These are phyloP conservation scores for Withania somnifera DNA, from an alignment of 305 asterid genomes.

Conservation along the genomic window DNA sequence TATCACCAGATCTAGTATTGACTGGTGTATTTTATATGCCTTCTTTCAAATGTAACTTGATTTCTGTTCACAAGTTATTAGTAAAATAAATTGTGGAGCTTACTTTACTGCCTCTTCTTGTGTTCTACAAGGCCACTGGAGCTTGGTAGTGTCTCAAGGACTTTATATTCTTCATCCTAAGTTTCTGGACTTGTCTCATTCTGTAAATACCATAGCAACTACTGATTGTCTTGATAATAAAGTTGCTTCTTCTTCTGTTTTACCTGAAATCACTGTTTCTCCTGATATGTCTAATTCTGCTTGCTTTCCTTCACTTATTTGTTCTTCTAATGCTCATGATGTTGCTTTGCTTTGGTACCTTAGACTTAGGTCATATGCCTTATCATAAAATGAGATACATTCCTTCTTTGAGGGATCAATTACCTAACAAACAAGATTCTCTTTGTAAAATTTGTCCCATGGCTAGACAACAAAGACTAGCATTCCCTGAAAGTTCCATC, in stretches of 20 bases:
- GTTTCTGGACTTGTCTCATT: background rate
- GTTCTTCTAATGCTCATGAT: background rate
- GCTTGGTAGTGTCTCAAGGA: background rate
- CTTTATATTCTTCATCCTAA: background rate
- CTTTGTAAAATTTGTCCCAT: no score
- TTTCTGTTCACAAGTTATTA: background rate
- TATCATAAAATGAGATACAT: no score
- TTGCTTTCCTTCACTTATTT: background rate
- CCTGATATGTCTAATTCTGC: no score
- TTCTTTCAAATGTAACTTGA: no score
- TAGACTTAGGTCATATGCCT: background rate
- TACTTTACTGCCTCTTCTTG: background rate
- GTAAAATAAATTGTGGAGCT: background rate
- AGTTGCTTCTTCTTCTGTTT: background rate
- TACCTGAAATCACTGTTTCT: no score
- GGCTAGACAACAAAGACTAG: no score
- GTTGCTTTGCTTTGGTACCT: background rate
- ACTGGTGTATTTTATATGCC: background rate
- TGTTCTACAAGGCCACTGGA: background rate
- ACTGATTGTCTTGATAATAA: background rate
- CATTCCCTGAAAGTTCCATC: no score
- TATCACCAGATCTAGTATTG: background rate
- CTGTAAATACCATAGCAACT: background rate
- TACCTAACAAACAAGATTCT: no score
- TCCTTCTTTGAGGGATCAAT: no score